These are phyloP conservation scores for Ustilago bromivora DNA, from an alignment of 1,284 basidiomycete genomes.

Conservation along the genomic window DNA sequence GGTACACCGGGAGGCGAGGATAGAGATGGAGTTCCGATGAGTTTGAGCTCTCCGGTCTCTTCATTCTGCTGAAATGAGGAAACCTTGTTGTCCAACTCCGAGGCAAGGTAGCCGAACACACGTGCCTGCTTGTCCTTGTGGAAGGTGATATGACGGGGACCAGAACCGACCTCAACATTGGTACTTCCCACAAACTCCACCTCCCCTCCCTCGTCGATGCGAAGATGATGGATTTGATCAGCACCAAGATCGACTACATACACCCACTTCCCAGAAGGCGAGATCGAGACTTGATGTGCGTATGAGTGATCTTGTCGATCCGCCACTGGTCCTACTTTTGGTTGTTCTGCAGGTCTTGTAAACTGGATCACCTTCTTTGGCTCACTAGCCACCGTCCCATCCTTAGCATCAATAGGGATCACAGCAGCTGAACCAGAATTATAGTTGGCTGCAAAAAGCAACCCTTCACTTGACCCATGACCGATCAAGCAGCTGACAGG, in stretches of 20 bases:
- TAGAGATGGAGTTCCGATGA: slow-evolving; percentile 31
- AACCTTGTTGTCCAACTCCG: slow-evolving; percentile 53
- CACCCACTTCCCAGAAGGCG: slow-evolving; percentile 47
- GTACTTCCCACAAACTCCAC: slow-evolving; percentile 28
- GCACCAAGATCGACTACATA: slow-evolving; percentile 60
- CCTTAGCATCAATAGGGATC: slow-evolving; percentile 20
- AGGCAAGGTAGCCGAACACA: slow-evolving; percentile 50
- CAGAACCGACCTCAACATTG: slow-evolving; percentile 35
- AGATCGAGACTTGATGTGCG: slow-evolving; percentile 54
- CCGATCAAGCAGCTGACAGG: slow-evolving; percentile 39
- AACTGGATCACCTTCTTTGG: slow-evolving; percentile 43
- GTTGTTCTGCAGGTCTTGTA: slow-evolving; percentile 12
- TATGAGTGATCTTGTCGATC: slow-evolving; percentile 57
- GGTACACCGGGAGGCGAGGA: slow-evolving; percentile 49
- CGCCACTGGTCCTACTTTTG: slow-evolving; percentile 48
- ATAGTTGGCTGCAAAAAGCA: slow-evolving; percentile 57
- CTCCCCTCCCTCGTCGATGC: slow-evolving; percentile 4
- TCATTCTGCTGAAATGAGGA: slow-evolving; percentile 37
- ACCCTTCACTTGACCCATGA: slow-evolving; percentile 13
- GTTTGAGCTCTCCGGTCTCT: slow-evolving; percentile 19
- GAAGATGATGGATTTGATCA: slow-evolving; percentile 56
- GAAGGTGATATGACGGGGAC: slow-evolving; percentile 50
- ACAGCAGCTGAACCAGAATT: slow-evolving; percentile 35
- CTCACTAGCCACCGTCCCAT: slow-evolving; percentile 22
- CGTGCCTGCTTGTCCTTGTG: slow-evolving; percentile 12